Percentiles rank a stretch among this genome's conserved stretches.
Evolutionary conservation across 2,329 filamentous ascomycete species (phyloP).

Genomic region (Rhexocercosporidium sp.): DNA sequence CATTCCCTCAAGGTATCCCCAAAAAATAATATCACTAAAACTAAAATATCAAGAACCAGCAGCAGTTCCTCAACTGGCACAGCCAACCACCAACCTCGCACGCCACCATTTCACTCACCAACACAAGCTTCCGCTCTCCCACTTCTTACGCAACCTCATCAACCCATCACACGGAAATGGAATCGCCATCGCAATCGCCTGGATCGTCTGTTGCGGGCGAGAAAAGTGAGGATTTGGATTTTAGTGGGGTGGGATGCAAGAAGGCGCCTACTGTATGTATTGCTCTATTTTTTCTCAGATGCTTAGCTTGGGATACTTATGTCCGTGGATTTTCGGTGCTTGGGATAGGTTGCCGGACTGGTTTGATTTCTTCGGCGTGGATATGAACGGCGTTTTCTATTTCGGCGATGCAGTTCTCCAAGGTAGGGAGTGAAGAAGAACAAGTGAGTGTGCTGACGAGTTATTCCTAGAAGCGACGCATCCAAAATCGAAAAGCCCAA

Average conservation of each 20-base stretch:
- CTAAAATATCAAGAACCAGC: not conserved
- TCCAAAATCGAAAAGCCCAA: constrained; percentile 23
- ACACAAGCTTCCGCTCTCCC: too few species aligned
- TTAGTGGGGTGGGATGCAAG: not conserved
- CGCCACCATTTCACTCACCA: not conserved
- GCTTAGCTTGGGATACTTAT: too few species aligned
- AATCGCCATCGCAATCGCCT: not conserved
- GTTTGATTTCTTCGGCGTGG: too few species aligned
- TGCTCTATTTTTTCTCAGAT: too few species aligned
- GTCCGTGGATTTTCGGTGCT: too few species aligned
- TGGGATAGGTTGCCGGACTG: too few species aligned
- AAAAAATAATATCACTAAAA: not conserved
- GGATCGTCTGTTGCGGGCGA: not conserved
- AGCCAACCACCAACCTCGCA: not conserved
- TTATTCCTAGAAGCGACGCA: constrained; percentile 10
- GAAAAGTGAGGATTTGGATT: not conserved
- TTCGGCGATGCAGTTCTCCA: too few species aligned
- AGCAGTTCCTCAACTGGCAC: not conserved
- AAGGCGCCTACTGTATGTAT: not conserved
- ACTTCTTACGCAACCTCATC: not conserved
- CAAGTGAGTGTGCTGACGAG: not conserved
- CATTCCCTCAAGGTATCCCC: not conserved
- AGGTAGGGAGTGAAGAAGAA: not conserved
- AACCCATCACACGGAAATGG: not conserved
- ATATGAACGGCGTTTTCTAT: too few species aligned